Conservation (phyloP, 2,329 filamentous ascomycete genomes). For the Epichloe sylvatica region DNA sequence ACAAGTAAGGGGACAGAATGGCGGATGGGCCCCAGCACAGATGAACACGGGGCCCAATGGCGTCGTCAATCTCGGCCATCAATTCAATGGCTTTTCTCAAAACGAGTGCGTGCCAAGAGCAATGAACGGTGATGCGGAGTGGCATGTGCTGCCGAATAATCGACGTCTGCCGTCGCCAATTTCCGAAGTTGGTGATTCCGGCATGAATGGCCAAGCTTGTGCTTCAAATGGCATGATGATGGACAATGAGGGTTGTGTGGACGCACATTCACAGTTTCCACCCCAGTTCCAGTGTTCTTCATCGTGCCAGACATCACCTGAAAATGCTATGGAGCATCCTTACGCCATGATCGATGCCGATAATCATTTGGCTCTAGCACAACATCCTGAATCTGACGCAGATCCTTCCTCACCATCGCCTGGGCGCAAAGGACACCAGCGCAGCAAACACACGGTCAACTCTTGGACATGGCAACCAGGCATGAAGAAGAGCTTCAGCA, state of each 20-base stretch:
- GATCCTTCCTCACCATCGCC: conserved; percentile 32
- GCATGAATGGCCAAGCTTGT: conserved; percentile 21
- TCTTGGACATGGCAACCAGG: conserved; percentile 47
- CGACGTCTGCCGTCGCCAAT: conserved; percentile 46
- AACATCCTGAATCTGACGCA: conserved; percentile 16
- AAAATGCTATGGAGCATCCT: conserved; percentile 26
- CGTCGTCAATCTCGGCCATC: conserved; percentile 25
- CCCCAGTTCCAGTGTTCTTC: conserved; percentile 10
- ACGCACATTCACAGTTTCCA: not conserved
- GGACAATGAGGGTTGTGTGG: conserved; percentile 7
- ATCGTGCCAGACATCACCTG: conserved; percentile 12
- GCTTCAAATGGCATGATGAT: conserved; percentile 19
- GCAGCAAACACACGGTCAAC: conserved; percentile 46
- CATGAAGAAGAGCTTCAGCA: conserved; percentile 59
- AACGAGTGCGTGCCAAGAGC: conserved; percentile 35
- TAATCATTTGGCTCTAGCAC: conserved; percentile 10
- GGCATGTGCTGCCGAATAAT: conserved; percentile 39
- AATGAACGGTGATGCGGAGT: conserved; percentile 31
- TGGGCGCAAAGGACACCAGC: conserved; percentile 39
- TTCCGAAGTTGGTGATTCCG: conserved; percentile 38
- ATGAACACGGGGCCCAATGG: conserved; percentile 22
- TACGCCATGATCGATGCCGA: conserved; percentile 26
- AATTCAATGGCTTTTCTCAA: conserved; percentile 25
- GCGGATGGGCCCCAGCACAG: conserved; percentile 25
- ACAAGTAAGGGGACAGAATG: conserved; percentile 39